Evolutionary conservation across 2,329 filamentous ascomycete genomes (phyloP), one percentile per base, ranked within the genome.

Genomic region (Cercospora sesami): DNA sequence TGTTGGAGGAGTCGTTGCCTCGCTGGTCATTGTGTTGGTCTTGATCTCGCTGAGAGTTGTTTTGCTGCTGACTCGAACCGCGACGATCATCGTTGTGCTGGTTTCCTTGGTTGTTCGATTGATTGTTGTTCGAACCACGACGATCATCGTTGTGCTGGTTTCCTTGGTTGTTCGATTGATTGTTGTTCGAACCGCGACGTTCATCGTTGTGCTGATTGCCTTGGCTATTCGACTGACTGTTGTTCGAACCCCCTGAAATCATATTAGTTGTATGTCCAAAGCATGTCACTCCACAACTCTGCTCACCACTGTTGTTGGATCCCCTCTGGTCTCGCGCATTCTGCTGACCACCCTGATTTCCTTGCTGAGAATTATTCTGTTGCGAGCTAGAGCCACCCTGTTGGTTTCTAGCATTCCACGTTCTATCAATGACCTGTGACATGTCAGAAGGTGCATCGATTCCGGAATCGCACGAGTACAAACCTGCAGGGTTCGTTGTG

Each of bases 401-500:
- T 14, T 65, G 55, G 7, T 65, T 65, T 18, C 63, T 45, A n/a
- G 26, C 39, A 8, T 60, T 60, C 63, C 63, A 65, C 16, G 63
- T 65, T 31, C 58, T 33, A 36, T 65, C 63, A 5, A 65, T 60
- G 55, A 64, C 62, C 48, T 64, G 51, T 21, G 10, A 16, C 12
- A 5, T 45, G 21, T 62, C 18, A 62, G 39, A 12, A 18, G 12
- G 2, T 7, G 14, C 23, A 12, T 23, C 7, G 4, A 6, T n/a
- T 31, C 4, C 8, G 23, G 36, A 3, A 51, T 30, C 16, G 23
- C 10, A 8, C 16, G 4, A 51, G 23, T 8, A 28, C 60, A 14
- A 18, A 80, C 78, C 58, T 72, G 73, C 65, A 81, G 68, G 65
- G 76, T 79, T 33, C 80, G 73, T 68, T 81, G 79, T 45, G 79